Evolutionary conservation across 1,284 basidiomycete species (phyloP).

Genomic region (Cryptococcus neoformans): DNA sequence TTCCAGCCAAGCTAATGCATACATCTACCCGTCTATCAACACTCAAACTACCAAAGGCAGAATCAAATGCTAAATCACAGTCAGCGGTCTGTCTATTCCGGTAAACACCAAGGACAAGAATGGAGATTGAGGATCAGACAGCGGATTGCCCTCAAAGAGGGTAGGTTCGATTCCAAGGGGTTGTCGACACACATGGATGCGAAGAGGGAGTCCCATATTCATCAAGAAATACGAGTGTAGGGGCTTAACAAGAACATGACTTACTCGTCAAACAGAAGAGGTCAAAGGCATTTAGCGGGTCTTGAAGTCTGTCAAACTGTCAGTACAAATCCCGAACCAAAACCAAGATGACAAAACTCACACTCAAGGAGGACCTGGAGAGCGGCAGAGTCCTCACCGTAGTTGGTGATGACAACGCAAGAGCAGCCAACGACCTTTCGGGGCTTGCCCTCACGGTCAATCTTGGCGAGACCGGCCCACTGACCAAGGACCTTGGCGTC

Average conservation of each 20-base stretch:
- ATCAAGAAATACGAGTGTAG: constrained; percentile 27
- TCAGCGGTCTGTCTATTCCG: too few relatives aligned
- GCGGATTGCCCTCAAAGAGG: constrained; percentile 45
- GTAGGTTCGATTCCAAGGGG: constrained; percentile 52
- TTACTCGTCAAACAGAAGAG: neutral
- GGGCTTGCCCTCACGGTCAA: constrained; percentile 98
- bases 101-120: too few relatives aligned
- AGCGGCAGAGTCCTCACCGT: constrained; percentile 92
- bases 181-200: constrained; percentile 48
- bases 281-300: constrained; percentile 44
- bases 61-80: too few relatives aligned
- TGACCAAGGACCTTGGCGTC: constrained; percentile 97
- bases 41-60: neutral
- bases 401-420: constrained; percentile 98
- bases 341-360: constrained; percentile 11
- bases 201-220: constrained; percentile 52
- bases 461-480: constrained; percentile 99
- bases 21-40: neutral
- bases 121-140: constrained; percentile 42
- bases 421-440: constrained; percentile 95
- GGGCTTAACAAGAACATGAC: neutral
- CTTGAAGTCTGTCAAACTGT: constrained; percentile 44
- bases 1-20: constrained; percentile 8
- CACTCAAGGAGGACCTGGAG: constrained; percentile 90
- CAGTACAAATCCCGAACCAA: neutral